Evolutionary conservation across 2,329 filamentous ascomycete genomes (phyloP).

Genomic region (Cylindrodendrum hubeiense): DNA sequence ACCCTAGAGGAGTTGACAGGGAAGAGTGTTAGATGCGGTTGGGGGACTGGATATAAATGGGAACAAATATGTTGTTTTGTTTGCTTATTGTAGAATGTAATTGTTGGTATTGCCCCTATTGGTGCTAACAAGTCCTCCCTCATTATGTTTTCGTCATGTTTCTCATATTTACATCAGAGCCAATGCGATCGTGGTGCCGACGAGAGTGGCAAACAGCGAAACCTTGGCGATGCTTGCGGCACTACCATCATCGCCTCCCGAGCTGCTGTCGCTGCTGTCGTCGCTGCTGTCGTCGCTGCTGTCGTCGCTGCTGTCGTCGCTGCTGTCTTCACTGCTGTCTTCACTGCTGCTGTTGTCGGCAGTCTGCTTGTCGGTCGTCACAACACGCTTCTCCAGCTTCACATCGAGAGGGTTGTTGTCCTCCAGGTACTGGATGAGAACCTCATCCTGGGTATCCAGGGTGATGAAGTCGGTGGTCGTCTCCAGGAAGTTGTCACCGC

Average conservation of each 20-base stretch:
- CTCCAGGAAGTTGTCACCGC: slow-evolving; percentile 73
- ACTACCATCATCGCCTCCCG: slow-evolving; percentile 16
- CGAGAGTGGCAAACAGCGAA: slow-evolving; percentile 23
- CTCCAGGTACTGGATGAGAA: slow-evolving; percentile 64
- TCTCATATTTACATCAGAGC: slow-evolving; percentile 33
- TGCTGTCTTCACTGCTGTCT: not conserved
- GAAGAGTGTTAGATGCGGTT: slow-evolving; percentile 19
- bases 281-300: slow-evolving; percentile 14
- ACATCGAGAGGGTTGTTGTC: slow-evolving; percentile 62
- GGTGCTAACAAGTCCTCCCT: not conserved
- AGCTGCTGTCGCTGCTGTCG: slow-evolving; percentile 11
- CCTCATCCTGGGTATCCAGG: slow-evolving; percentile 67
- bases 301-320: slow-evolving; percentile 10
- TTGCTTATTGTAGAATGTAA: not conserved
- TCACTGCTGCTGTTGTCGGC: not conserved
- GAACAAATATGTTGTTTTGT: not conserved
- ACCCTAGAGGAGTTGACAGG: not conserved
- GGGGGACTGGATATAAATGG: not conserved
- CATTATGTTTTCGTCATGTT: not conserved
- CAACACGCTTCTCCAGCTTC: slow-evolving; percentile 58
- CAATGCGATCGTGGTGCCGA: slow-evolving; percentile 30
- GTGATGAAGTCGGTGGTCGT: slow-evolving; percentile 53
- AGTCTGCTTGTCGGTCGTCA: slow-evolving; percentile 31
- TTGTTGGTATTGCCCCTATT: not conserved
- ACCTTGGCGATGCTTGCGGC: slow-evolving; percentile 21